phyloP scores from a whole-genome alignment of 2,329 filamentous ascomycete species.

The Amauroascus verrucosus region DNA sequence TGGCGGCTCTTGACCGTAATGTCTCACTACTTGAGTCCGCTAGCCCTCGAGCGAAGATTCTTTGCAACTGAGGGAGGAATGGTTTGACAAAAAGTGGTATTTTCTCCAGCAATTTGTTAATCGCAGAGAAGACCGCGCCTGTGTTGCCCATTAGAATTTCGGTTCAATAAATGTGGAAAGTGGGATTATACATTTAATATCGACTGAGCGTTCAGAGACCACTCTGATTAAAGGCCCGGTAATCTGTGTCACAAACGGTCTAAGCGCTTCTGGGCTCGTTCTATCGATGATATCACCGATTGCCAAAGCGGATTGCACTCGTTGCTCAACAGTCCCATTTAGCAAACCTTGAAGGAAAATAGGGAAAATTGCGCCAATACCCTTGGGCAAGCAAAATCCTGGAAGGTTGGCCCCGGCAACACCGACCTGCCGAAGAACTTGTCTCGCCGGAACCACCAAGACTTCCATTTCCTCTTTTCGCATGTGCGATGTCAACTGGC shows the following conservation, averaged over 20 bases:
- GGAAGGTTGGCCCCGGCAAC: constrained; percentile 73
- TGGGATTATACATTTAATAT: constrained; percentile 58
- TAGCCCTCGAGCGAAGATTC: constrained; percentile 91
- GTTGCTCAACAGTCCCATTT: constrained; percentile 88
- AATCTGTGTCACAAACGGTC: constrained; percentile 93
- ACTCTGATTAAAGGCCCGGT: constrained; percentile 96
- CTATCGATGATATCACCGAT: constrained; percentile 95
- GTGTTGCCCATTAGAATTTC: constrained; percentile 18
- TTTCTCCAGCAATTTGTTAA: constrained; percentile 93
- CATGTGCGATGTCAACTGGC: constrained; percentile 74
- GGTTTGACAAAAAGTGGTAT: constrained; percentile 92
- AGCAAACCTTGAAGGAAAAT: constrained; percentile 97
- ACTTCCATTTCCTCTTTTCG: constrained; percentile 98
- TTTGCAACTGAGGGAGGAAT: constrained; percentile 90
- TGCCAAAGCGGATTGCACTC: constrained; percentile 80
- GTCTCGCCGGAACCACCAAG: constrained; percentile 73
- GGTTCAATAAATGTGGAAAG: neutral
- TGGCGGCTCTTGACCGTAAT: constrained; percentile 76
- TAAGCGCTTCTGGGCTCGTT: constrained; percentile 74
- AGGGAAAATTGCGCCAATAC: constrained; percentile 88
- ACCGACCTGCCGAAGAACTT: constrained; percentile 78
- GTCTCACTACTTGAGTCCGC: constrained; percentile 88
- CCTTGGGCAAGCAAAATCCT: constrained; percentile 86
- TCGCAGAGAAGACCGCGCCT: constrained; percentile 80
- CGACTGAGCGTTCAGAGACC: constrained; percentile 88